Percentiles rank a stretch among this genome's conserved stretches.
Conservation (phyloP, 257 asterid species). For the Mentha longifolia region DNA sequence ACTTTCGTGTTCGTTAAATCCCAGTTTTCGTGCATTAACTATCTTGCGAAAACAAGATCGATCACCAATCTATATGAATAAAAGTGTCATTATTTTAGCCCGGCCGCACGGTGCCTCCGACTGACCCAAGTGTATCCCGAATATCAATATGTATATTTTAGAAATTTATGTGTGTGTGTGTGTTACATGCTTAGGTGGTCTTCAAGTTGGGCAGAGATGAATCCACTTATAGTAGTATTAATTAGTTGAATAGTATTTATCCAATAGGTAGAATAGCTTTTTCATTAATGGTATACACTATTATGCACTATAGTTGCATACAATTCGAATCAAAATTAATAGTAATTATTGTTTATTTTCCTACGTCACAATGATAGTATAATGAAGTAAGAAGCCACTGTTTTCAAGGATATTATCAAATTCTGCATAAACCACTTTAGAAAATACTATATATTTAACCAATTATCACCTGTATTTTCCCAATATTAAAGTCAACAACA, state of each 20-base stretch:
- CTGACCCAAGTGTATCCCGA: no score
- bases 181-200: no score
- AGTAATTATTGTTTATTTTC: not conserved
- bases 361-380: slow-evolving; percentile 34
- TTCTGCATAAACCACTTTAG: not conserved
- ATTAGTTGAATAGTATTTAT: no score
- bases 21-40: no score
- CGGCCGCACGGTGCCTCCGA: no score
- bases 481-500: not conserved
- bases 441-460: not conserved
- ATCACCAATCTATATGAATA: no score
- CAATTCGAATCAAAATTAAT: not conserved
- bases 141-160: not conserved
- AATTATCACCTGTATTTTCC: not conserved
- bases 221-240: not conserved
- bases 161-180: not conserved
- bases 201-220: not conserved
- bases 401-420: not conserved
- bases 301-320: not conserved
- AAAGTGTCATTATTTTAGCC: no score
- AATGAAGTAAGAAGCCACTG: slow-evolving; percentile 35
- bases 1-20: no score
- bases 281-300: not conserved
- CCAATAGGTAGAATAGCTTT: not conserved
- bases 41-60: no score